These are phyloP conservation scores for Massariosphaeria phaeospora DNA, from an alignment of 495 filamentous ascomycete species.

Conservation along the genomic window DNA sequence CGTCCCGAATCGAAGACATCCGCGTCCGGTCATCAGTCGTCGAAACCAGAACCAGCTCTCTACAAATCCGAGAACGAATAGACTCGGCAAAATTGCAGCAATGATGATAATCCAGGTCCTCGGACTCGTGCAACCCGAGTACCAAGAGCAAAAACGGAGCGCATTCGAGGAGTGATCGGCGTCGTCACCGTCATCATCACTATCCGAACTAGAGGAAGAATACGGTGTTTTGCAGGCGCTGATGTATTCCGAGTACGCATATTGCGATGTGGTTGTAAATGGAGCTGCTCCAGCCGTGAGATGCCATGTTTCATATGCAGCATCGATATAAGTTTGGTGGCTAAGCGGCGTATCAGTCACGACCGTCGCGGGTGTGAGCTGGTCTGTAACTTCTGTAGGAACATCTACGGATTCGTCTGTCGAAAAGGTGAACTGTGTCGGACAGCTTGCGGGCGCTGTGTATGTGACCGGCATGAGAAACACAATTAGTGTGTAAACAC, in stretches of 20 bases:
- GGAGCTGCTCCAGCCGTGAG: conserved; percentile 9
- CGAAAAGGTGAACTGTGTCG: not conserved
- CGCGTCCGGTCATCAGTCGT: conserved; percentile 49
- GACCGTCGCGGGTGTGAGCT: not conserved
- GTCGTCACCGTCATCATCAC: not conserved
- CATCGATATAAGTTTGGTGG: not conserved
- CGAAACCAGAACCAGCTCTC: conserved; percentile 51
- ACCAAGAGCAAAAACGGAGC: conserved; percentile 1
- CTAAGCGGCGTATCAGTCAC: not conserved
- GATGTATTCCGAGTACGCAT: conserved; percentile 6
- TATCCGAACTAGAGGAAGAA: not conserved
- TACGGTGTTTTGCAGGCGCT: conserved; percentile 3
- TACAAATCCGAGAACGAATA: conserved; percentile 48
- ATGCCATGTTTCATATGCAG: conserved; percentile 4
- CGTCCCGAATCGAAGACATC: conserved; percentile 47
- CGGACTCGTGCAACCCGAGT: conserved; percentile 3
- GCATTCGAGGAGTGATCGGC: not conserved
- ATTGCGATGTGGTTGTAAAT: not conserved
- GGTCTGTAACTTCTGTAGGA: not conserved
- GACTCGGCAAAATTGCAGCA: conserved; percentile 37
- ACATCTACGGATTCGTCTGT: not conserved
- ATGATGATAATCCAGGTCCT: conserved; percentile 37
- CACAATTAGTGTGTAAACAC: not conserved
- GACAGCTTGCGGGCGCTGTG: conserved; percentile 3
- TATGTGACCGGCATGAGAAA: conserved; percentile 1